These are phyloP conservation scores for Eucalyptus melliodora DNA, from an alignment of 345 rosid genomes.

Conservation along the genomic window DNA sequence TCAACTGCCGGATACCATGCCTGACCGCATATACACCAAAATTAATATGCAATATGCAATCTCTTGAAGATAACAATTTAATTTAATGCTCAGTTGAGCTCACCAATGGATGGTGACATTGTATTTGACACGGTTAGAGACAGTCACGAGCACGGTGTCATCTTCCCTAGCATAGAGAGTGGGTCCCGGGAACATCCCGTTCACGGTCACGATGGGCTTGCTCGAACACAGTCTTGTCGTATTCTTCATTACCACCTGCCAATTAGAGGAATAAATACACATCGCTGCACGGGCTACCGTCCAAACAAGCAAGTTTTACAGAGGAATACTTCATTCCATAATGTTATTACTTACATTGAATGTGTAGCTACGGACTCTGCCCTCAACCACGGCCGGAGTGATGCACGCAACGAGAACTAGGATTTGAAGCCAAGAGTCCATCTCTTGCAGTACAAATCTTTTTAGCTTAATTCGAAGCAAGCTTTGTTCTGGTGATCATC, in stretches of 20 bases:
- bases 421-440: background rate
- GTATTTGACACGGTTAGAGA: constrained; percentile 45
- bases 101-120: background rate
- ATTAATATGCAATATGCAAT: background rate
- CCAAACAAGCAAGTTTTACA: background rate
- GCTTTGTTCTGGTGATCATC: background rate
- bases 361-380: background rate
- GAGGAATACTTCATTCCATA: background rate
- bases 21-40: background rate
- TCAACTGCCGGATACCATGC: constrained; percentile 17
- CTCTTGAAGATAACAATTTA: background rate
- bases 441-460: background rate
- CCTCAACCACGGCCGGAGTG: background rate
- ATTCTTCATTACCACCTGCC: constrained; percentile 5
- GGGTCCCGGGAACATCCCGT: background rate
- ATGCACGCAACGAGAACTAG: background rate
- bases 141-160: background rate
- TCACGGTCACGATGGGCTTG: background rate
- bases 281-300: background rate
- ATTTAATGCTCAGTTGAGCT: background rate
- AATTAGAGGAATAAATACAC: background rate
- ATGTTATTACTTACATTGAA: background rate
- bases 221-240: background rate
- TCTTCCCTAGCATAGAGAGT: background rate
- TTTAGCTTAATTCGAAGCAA: background rate